A percentile compares a stretch with the other conserved stretches of the same genome.
phyloP scores from a whole-genome alignment of 352 stramenopile genomes.

The Globisporangium iwayamae region DNA sequence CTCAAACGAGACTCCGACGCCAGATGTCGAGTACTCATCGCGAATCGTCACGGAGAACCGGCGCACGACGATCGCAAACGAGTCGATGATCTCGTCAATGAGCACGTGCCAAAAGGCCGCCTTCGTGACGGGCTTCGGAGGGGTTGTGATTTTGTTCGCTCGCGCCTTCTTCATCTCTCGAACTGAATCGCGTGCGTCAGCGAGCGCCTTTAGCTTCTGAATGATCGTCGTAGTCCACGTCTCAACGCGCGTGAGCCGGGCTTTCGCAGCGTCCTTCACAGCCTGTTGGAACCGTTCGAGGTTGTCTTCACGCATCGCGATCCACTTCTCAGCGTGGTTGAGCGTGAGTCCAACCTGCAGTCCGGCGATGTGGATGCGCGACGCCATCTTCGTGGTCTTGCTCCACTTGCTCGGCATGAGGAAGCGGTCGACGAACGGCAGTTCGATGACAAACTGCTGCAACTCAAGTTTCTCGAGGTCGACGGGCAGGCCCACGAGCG shows the following conservation, averaged over 20 bases:
- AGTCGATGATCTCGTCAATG: constrained; percentile 69
- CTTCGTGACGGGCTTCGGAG: constrained; percentile 12
- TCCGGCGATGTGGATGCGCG: constrained; percentile 47
- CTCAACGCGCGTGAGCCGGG: constrained; percentile 47
- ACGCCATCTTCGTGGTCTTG: constrained; percentile 29
- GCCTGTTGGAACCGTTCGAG: constrained; percentile 44
- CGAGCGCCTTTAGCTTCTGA: constrained; percentile 66
- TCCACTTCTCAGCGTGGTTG: constrained; percentile 73
- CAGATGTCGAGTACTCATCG: constrained; percentile 52
- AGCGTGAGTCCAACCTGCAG: constrained; percentile 53
- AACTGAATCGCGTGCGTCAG: constrained; percentile 27
- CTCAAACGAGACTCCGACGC: constrained; percentile 56
- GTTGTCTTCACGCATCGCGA: constrained; percentile 71
- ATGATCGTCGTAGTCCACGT: constrained; percentile 51
- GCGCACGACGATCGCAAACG: constrained; percentile 52
- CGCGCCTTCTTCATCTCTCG: constrained; percentile 29
- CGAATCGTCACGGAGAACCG: constrained; percentile 51
- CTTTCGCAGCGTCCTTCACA: constrained; percentile 46
- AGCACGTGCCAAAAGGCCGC: constrained; percentile 55
- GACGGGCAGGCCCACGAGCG: constrained; percentile 53
- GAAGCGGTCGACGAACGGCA: constrained; percentile 46
- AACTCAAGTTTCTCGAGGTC: constrained; percentile 63
- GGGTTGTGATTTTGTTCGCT: not conserved
- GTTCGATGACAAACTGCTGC: constrained; percentile 42
- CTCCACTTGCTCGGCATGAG: constrained; percentile 17